These are phyloP conservation scores for Amanita thiersii DNA, from an alignment of 768 basidiomycete species.

Conservation along the genomic window DNA sequence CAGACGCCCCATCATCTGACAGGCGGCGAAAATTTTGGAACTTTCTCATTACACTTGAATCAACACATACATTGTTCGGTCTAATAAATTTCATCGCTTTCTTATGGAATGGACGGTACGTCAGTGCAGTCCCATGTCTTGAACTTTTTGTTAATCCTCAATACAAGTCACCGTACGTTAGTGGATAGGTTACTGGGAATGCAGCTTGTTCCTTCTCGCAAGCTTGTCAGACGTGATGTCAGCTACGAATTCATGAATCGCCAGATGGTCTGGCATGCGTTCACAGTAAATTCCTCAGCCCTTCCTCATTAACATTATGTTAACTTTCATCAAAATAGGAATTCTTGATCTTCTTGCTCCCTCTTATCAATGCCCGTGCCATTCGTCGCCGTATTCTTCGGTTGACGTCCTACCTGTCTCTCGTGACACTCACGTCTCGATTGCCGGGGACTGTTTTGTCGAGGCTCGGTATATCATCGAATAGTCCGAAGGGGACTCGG, in stretches of 20 bases:
- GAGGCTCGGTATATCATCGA: background rate
- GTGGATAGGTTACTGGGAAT: constrained; percentile 73
- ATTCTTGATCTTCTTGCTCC: constrained; percentile 88
- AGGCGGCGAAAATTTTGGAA: constrained; percentile 69
- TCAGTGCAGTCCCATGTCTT: constrained; percentile 9
- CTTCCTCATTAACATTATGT: background rate
- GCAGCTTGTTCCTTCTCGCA: constrained; percentile 63
- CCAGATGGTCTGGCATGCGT: constrained; percentile 98
- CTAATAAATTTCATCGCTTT: constrained; percentile 79
- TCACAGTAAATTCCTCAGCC: constrained; percentile 62
- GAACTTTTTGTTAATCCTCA: constrained; percentile 1
- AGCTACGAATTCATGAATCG: constrained; percentile 99
- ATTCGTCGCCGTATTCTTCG: constrained; percentile 51
- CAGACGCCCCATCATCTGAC: constrained; percentile 80
- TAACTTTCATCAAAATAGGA: constrained; percentile 48
- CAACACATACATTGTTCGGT: constrained; percentile 50
- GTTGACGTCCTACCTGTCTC: constrained; percentile 22
- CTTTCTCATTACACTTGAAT: constrained; percentile 56
- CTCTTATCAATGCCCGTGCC: constrained; percentile 65
- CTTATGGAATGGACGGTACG: constrained; percentile 79
- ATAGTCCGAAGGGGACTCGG: background rate
- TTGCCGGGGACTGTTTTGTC: background rate
- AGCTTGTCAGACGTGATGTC: constrained; percentile 70
- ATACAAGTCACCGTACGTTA: constrained; percentile 72
- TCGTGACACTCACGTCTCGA: constrained; percentile 10